Conservation (phyloP, 2,329 filamentous ascomycete species). For the Cryoendolithus antarcticus region DNA sequence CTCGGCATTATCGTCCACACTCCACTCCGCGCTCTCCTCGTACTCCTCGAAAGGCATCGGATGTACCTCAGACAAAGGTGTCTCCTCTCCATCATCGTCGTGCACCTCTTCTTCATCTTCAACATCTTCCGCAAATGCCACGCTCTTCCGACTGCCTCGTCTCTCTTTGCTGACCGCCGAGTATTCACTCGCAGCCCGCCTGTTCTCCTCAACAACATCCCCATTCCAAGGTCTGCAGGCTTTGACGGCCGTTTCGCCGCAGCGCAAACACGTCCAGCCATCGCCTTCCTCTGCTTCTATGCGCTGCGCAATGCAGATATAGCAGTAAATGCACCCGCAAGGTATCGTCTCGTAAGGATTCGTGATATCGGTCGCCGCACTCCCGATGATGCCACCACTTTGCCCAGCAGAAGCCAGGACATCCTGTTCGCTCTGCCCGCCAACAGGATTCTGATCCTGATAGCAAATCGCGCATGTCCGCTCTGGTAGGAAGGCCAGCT, state of each 20-base stretch:
- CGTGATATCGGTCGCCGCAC: conserved; percentile 82
- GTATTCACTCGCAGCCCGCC: too few relatives aligned
- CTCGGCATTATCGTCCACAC: conserved; percentile 16
- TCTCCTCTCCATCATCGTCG: neutral
- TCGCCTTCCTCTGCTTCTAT: conserved; percentile 89
- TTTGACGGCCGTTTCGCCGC: conserved; percentile 63
- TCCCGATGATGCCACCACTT: conserved; percentile 61
- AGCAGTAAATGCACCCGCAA: conserved; percentile 91
- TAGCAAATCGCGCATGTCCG: conserved; percentile 96
- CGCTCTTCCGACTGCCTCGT: conserved; percentile 17
- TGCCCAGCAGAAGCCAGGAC: conserved; percentile 51
- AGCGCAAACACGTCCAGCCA: conserved; percentile 83
- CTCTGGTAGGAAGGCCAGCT: conserved; percentile 77
- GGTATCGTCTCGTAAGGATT: conserved; percentile 89
- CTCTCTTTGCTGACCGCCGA: conserved; percentile 4
- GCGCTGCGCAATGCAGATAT: conserved; percentile 81
- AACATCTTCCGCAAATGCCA: conserved; percentile 20
- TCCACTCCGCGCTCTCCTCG: conserved; percentile 50
- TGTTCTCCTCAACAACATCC: conserved; percentile 57
- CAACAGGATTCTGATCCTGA: conserved; percentile 71
- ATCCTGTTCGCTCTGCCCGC: conserved; percentile 54
- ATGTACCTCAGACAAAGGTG: conserved; percentile 2
- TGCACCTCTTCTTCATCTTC: conserved; percentile 14
- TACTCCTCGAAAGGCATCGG: conserved; percentile 23
- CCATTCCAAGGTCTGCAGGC: conserved; percentile 86